Percentiles rank a stretch among this genome's conserved stretches.
These are phyloP conservation scores for Reticulascus tulasneorum DNA, from an alignment of 2,329 filamentous ascomycete genomes.

Conservation along the genomic window DNA sequence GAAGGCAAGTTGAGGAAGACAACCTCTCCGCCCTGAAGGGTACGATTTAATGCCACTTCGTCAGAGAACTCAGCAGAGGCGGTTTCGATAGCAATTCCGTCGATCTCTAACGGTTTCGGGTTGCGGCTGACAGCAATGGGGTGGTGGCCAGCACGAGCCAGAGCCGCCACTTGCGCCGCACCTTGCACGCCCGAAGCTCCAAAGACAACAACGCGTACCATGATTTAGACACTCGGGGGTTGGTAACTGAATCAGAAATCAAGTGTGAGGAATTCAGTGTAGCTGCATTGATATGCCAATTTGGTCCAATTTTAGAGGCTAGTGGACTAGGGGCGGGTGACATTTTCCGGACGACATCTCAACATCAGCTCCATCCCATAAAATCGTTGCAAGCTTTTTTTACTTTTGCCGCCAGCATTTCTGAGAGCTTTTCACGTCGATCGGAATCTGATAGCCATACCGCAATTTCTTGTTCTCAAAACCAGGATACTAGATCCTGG, in stretches of 20 bases:
- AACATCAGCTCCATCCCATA: neutral
- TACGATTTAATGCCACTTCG: slow-evolving; percentile 8
- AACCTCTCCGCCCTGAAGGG: slow-evolving; percentile 13
- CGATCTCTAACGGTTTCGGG: slow-evolving; percentile 15
- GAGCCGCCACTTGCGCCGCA: slow-evolving; percentile 19
- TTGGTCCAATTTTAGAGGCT: neutral
- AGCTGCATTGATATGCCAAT: neutral
- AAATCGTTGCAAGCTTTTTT: no score
- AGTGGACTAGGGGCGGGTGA: neutral
- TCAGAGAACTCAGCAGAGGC: slow-evolving; percentile 17
- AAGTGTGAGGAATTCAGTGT: no score
- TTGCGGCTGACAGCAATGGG: slow-evolving; percentile 21
- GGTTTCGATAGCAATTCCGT: slow-evolving; percentile 16
- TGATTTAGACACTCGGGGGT: slow-evolving; percentile 3
- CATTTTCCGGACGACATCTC: neutral
- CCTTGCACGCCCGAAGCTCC: slow-evolving; percentile 23
- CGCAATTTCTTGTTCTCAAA: no score
- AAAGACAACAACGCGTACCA: slow-evolving; percentile 23
- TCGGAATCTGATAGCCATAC: no score
- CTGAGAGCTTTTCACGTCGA: no score
- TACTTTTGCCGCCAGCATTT: no score
- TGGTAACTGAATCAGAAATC: neutral
- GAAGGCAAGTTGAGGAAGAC: slow-evolving; percentile 23
- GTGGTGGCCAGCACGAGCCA: slow-evolving; percentile 17
- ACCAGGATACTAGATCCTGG: no score